A percentile compares a stretch with the other conserved stretches of the same genome.
These are phyloP conservation scores for Blastocladiella britannica DNA, from an alignment of 192 early-diverging fungal genomes.

Conservation along the genomic window DNA sequence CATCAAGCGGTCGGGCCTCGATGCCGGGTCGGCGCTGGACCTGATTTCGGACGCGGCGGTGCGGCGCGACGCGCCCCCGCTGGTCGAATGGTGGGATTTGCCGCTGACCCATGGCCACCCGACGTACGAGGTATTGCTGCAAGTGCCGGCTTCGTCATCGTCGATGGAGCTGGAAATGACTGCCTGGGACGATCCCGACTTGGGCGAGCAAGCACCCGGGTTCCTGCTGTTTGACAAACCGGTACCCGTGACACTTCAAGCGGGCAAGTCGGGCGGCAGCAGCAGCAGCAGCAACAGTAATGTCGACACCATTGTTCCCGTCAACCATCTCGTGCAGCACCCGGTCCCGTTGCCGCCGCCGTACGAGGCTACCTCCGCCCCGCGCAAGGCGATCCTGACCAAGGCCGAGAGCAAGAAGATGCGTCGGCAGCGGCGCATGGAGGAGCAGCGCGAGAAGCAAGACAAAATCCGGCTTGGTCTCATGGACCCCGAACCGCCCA, in stretches of 20 bases:
- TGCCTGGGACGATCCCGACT: background rate
- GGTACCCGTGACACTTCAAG: too few relatives aligned
- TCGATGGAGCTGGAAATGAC: conserved; percentile 13
- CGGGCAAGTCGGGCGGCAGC: conserved; percentile 6
- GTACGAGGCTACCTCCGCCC: conserved; percentile 29
- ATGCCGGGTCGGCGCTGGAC: background rate
- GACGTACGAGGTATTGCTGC: conserved; percentile 41
- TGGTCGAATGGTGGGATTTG: conserved; percentile 95
- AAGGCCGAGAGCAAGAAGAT: conserved; percentile 82
- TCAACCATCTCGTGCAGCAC: conserved; percentile 65
- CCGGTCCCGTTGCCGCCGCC: conserved; percentile 65
- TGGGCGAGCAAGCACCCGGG: background rate
- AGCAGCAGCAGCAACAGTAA: conserved; percentile 17
- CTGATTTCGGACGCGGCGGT: background rate
- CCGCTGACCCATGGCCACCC: conserved; percentile 45
- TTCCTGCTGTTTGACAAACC: background rate
- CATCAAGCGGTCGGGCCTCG: too few relatives aligned
- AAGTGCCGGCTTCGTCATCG: too few relatives aligned
- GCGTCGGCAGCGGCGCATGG: conserved; percentile 63
- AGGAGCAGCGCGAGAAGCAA: conserved; percentile 74
- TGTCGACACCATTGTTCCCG: conserved; percentile 21
- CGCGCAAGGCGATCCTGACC: conserved; percentile 53
- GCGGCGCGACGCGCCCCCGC: conserved; percentile 27
- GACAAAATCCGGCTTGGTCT: conserved; percentile 87
- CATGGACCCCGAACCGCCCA: conserved; percentile 74